Evolutionary conservation across 2,329 filamentous ascomycete species (phyloP), one percentile per base, ranked within the genome.

Genomic region (Cadophora sp.): DNA sequence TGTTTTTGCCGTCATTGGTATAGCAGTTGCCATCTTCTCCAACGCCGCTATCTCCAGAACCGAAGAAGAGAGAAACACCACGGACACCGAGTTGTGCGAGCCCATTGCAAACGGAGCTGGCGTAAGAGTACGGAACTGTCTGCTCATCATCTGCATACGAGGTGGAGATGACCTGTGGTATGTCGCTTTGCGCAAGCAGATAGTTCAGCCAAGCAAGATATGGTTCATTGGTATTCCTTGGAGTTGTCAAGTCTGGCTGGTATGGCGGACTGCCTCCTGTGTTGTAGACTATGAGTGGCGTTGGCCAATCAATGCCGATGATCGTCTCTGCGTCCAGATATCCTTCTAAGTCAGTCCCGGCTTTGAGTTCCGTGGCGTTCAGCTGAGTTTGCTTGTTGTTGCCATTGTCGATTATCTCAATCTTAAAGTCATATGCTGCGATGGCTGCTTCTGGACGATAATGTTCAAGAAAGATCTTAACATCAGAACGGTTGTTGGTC

Each of bases 171-270:
- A 87, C 85, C 68, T 87, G 85, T 0, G 90, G 89, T 1, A 92
- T 80, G 63, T 84, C 77, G 22, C 77, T 72, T 68, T 86, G 84
- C 1, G 79, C 77, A 0, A 89, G 81, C 1, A 91, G 76, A 76
- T 87, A 85, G 65, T 85, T 82, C 8, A 91, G 80, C 80, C 86
- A 91, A 14, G 82, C 82, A 1, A 91, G 80, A 76, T 91, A 92
- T 0, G 89, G 89, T 79, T 93, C 90, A 76, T 91, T 92, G 70
- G 81, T 83, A 75, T 89, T 83, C 76, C 80, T 61, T 70, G 76
- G 70, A 16, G 60, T 59, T 6, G 80, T 70, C 48, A 86, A 82
- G 75, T 84, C 86, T 0, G 86, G 81, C 14, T 4, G 4, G 30
- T 33, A 33, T 33, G 9, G 30, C 9, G 30, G 30, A 33, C 30